Evolutionary conservation across 257 asterid genomes (phyloP), one percentile per base, ranked within the genome.

Genomic region (Schizonepeta tenuifolia): DNA sequence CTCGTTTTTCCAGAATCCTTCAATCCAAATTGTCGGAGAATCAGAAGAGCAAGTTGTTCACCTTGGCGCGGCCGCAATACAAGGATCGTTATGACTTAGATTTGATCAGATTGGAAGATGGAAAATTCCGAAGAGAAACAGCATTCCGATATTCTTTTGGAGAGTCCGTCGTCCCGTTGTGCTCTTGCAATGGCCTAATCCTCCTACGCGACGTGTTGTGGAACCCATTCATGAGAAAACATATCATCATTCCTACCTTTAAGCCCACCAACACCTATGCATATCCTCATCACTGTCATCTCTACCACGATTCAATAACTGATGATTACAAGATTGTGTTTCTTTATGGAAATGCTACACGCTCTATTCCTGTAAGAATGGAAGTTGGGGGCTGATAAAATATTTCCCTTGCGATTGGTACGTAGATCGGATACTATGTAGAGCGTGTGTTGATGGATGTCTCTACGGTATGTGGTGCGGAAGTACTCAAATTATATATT

Each of bases 391-490:
- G 17, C 17, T 12, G 17, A 3, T 14, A 2, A 0, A 2, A 44
- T 0, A 44, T 44, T 5, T 12, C 6, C 50, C 50, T 44, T 3
- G 50, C 4, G 17, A 13, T 12, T 12, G 12, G 47, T 4, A 9
- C 7, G 3, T 10, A 6, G 7, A 7, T 6, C 9, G 9, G 4
- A 9, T 1, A 40, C 0, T 0, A 9, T 40, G 14, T 0, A 1
- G 0, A 9, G 47, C 4, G 0, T 0, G 1, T 10, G 15, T 43
- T 14, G 50, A 44, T 44, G 50, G 50, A 44, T 44, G 50, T 14
- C 0, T 44, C 17, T 44, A 44, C 50, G 0, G 15, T 13, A 3
- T 9, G 14, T 2, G 10, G 0, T 0, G 0, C 1, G 6, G n/a
- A n/a, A n/a, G n/a, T n/a, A n/a, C 2, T 44, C 17, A 11, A 3